Evolutionary conservation across 441 rosid genomes (phyloP).

Genomic region (Adansonia rubrostipa): DNA sequence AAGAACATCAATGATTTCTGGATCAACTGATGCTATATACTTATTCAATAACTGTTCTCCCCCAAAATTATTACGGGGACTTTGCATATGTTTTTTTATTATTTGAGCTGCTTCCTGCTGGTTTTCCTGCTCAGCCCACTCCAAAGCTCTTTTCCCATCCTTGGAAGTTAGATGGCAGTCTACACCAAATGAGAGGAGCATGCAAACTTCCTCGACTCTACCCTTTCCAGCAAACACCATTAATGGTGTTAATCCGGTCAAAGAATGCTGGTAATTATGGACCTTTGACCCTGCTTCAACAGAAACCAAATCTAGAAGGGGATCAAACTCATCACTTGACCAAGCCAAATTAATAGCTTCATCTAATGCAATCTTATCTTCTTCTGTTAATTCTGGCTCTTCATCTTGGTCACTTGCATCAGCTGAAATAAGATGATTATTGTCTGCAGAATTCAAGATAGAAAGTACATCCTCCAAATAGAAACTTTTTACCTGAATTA

Average conservation of each 20-base stretch:
- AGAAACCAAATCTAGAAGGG: slow-evolving; percentile 76
- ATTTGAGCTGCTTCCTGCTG: slow-evolving; percentile 72
- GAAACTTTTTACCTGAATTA: slow-evolving; percentile 72
- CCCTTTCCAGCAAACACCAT: slow-evolving; percentile 96
- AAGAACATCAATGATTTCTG: slow-evolving; percentile 71
- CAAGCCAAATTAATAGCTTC: slow-evolving; percentile 88
- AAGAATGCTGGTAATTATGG: slow-evolving; percentile 77
- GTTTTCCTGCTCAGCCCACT: slow-evolving; percentile 69
- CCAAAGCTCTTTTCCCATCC: slow-evolving; percentile 70
- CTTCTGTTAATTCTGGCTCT: slow-evolving; percentile 60
- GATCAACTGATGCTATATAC: slow-evolving; percentile 64
- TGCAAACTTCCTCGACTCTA: slow-evolving; percentile 78
- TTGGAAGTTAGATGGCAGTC: slow-evolving; percentile 64
- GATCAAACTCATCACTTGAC: slow-evolving; percentile 81
- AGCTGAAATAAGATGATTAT: slow-evolving; percentile 61
- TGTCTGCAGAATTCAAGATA: slow-evolving; percentile 58
- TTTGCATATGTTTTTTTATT: slow-evolving; percentile 53
- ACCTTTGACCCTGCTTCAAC: slow-evolving; percentile 56
- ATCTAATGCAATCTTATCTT: slow-evolving; percentile 72
- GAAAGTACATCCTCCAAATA: slow-evolving; percentile 89
- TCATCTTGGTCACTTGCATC: slow-evolving; percentile 39
- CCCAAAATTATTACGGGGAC: slow-evolving; percentile 35
- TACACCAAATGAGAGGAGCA: slow-evolving; percentile 82
- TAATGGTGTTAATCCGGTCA: slow-evolving; percentile 72
- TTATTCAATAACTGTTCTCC: slow-evolving; percentile 66